Evolutionary conservation across 768 basidiomycete genomes (phyloP).

Genomic region (Boletellus ananiceps): DNA sequence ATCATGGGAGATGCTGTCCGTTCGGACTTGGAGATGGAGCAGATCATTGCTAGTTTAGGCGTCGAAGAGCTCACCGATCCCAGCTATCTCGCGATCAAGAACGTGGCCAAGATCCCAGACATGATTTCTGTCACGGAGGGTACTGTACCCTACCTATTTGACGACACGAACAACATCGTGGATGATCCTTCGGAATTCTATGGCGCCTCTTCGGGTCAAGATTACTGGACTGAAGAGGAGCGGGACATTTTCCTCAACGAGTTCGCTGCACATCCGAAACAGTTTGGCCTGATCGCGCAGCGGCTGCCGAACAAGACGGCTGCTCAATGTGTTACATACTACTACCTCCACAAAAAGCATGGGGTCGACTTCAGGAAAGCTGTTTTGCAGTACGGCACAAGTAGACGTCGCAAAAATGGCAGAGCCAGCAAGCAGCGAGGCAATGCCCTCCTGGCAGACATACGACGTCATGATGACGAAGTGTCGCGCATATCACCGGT

Average conservation of each 20-base stretch:
- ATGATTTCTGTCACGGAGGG: constrained; percentile 73
- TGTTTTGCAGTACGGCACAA: constrained; percentile 59
- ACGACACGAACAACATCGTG: constrained; percentile 83
- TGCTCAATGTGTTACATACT: constrained; percentile 86
- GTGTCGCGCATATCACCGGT: constrained; percentile 26
- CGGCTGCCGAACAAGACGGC: constrained; percentile 80
- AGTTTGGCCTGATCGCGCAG: constrained; percentile 89
- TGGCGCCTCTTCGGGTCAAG: constrained; percentile 62
- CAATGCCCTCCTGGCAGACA: constrained; percentile 76
- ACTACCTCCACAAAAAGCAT: constrained; percentile 92
- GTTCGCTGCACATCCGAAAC: constrained; percentile 85
- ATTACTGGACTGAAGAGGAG: constrained; percentile 87
- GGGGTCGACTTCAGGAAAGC: constrained; percentile 81
- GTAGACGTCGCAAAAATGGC: constrained; percentile 56
- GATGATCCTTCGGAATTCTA: constrained; percentile 76
- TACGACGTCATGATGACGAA: constrained; percentile 66
- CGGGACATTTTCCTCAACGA: constrained; percentile 72
- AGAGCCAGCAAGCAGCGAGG: constrained; percentile 73
- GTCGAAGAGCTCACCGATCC: constrained; percentile 94
- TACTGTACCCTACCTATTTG: constrained; percentile 58
- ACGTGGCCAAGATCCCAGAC: constrained; percentile 85
- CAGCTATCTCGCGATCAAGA: constrained; percentile 76
- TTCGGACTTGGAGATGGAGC: constrained; percentile 95
- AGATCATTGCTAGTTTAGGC: constrained; percentile 91
- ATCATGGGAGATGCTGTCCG: constrained; percentile 82